Conservation (phyloP, 257 asterid species). For the Nicotiana benthamiana region DNA sequence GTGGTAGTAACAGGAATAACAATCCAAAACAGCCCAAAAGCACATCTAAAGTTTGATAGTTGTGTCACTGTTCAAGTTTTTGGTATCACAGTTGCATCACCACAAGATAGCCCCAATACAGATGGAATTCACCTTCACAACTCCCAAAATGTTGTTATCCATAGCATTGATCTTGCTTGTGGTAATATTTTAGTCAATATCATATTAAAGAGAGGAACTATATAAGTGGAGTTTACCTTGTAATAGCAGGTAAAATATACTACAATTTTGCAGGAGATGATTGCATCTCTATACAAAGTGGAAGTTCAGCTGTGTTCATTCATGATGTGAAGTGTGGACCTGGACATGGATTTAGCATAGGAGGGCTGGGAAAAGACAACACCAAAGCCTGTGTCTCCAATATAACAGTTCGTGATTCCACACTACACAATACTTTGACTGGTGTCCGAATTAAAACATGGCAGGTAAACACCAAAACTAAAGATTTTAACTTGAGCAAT, state of each 20-base stretch:
- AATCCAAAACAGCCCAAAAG: conserved; percentile 39
- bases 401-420: conserved; percentile 37
- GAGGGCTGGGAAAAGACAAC: conserved; percentile 36
- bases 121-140: conserved; percentile 53
- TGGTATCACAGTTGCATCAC: conserved; percentile 37
- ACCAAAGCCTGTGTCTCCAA: conserved; percentile 39
- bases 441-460: conserved; percentile 52
- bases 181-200: conserved; percentile 24
- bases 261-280: conserved; percentile 36
- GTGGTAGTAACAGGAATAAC: conserved; percentile 37
- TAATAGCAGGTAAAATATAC: too few relatives aligned
- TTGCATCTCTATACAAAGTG: conserved; percentile 46
- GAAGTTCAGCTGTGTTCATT: conserved; percentile 24
- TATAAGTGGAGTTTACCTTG: too few relatives aligned
- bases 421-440: conserved; percentile 15
- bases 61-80: conserved; percentile 33
- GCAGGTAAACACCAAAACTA: conserved; percentile 26
- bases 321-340: conserved; percentile 42
- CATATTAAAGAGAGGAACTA: too few relatives aligned
- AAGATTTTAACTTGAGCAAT: too few relatives aligned
- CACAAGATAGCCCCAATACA: conserved; percentile 49
- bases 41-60: conserved; percentile 41
- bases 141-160: conserved; percentile 38
- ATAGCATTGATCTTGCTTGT: conserved; percentile 25
- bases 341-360: conserved; percentile 53